phyloP scores from a whole-genome alignment of 768 basidiomycete genomes.

The Gloeopeniophorella convolvens region DNA sequence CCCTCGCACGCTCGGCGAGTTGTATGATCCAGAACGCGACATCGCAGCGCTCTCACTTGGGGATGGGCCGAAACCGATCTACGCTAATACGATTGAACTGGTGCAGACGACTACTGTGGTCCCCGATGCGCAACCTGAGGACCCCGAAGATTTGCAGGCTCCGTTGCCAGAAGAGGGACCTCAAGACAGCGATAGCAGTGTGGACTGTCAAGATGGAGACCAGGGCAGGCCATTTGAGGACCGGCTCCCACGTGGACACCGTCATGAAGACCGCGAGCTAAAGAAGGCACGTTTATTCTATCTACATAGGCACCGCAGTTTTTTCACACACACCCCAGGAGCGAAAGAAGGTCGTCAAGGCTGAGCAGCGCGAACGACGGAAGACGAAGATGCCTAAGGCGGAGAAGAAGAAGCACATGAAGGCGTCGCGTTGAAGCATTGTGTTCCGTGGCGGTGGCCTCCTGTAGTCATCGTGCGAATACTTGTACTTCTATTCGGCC shows the following conservation, averaged over 20 bases:
- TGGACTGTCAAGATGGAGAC: slow-evolving; percentile 33
- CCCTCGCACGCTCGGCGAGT: slow-evolving; percentile 85
- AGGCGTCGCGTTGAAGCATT: slow-evolving; percentile 31
- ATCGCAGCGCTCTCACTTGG: slow-evolving; percentile 68
- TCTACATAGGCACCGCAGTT: background rate
- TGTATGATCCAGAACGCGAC: slow-evolving; percentile 93
- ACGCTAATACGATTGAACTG: slow-evolving; percentile 80
- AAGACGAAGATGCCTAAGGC: slow-evolving; percentile 94
- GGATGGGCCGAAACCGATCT: slow-evolving; percentile 71
- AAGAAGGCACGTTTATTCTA: slow-evolving; percentile 59
- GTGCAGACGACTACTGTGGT: slow-evolving; percentile 34
- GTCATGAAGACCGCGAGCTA: slow-evolving; percentile 84
- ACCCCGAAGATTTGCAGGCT: slow-evolving; percentile 23
- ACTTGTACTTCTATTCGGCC: too few relatives aligned
- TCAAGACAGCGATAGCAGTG: slow-evolving; percentile 30
- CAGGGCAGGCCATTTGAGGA: slow-evolving; percentile 36
- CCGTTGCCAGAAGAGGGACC: slow-evolving; percentile 6
- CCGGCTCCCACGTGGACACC: slow-evolving; percentile 72
- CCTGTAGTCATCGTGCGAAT: too few relatives aligned
- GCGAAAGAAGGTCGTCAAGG: slow-evolving; percentile 85
- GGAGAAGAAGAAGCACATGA: slow-evolving; percentile 86
- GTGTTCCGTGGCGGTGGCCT: background rate
- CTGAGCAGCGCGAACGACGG: slow-evolving; percentile 79
- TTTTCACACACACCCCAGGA: slow-evolving; percentile 48
- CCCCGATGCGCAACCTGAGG: slow-evolving; percentile 13